phyloP scores from a whole-genome alignment of 768 basidiomycete species.

The Dendrothele bispora region DNA sequence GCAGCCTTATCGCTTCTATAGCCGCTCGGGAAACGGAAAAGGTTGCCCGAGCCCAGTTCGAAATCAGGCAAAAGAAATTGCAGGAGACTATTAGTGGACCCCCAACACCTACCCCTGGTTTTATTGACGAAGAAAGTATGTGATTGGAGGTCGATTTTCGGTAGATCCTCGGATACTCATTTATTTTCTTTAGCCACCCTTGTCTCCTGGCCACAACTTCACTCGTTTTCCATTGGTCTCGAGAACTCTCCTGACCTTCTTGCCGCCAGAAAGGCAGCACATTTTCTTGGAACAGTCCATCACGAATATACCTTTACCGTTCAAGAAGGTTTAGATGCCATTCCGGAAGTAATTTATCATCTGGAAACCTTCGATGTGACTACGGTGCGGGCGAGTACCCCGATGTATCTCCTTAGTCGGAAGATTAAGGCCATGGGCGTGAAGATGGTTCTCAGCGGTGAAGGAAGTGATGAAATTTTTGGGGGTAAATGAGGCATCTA shows the following conservation, averaged over 20 bases:
- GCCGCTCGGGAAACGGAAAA: conserved; percentile 95
- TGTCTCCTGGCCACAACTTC: conserved; percentile 91
- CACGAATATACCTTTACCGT: conserved; percentile 99
- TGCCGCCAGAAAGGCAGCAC: conserved; percentile 91
- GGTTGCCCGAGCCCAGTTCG: conserved; percentile 75
- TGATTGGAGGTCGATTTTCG: conserved; percentile 1
- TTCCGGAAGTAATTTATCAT: conserved; percentile 97
- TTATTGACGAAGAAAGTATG: conserved; percentile 57
- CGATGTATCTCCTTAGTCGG: conserved; percentile 96
- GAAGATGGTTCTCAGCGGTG: conserved; percentile 98
- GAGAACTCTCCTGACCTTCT: conserved; percentile 93
- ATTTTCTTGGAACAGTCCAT: conserved; percentile 91
- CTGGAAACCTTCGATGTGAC: conserved; percentile 99
- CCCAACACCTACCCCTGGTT: conserved; percentile 46
- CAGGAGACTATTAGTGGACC: conserved; percentile 56
- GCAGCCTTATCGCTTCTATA: conserved; percentile 93
- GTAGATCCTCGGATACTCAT: conserved; percentile 2
- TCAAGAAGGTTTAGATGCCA: conserved; percentile 95
- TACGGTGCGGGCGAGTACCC: conserved; percentile 94
- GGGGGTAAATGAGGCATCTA: conserved; percentile 60
- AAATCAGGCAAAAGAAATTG: conserved; percentile 62
- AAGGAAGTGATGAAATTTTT: conserved; percentile 96
- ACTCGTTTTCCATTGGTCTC: conserved; percentile 96
- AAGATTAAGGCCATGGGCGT: conserved; percentile 99
- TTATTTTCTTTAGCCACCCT: conserved; percentile 53